Percentiles rank a stretch among this genome's conserved stretches.
phyloP scores from a whole-genome alignment of 176 grass and related monocot species.

The Themeda triandra region DNA sequence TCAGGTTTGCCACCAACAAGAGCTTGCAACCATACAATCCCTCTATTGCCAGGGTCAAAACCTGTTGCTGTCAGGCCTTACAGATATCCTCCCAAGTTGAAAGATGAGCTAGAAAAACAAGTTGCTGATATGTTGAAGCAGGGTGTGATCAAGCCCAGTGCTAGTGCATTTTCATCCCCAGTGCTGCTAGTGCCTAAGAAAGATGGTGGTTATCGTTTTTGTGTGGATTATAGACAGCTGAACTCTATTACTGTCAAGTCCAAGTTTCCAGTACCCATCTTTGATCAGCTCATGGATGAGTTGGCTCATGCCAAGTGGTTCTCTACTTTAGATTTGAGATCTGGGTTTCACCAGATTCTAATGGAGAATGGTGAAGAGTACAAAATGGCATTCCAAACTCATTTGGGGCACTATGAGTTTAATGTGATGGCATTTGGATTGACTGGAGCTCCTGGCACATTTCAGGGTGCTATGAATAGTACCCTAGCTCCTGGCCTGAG shows the following conservation, averaged over 20 bases:
- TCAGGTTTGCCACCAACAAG: background rate
- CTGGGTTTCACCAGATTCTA: too few relatives aligned
- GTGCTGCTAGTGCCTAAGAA: too few relatives aligned
- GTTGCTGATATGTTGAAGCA: too few relatives aligned
- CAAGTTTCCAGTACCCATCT: background rate
- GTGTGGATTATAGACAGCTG: too few relatives aligned
- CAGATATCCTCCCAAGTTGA: background rate
- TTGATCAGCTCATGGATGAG: background rate
- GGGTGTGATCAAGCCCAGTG: too few relatives aligned
- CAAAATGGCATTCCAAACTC: background rate
- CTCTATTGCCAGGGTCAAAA: background rate
- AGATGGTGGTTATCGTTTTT: too few relatives aligned
- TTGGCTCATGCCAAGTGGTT: too few relatives aligned
- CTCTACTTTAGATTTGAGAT: too few relatives aligned
- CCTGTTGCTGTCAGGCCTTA: background rate
- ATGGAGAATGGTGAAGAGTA: background rate
- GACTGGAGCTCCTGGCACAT: background rate
- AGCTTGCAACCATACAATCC: background rate
- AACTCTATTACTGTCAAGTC: background rate
- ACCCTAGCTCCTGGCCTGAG: accelerated
- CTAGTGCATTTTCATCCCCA: too few relatives aligned
- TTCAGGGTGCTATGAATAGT: background rate
- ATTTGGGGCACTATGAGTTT: background rate
- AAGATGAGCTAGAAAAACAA: background rate
- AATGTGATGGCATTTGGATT: background rate